These are phyloP conservation scores for Plectosphaerella sp. DNA, from an alignment of 2,329 filamentous ascomycete species.

Conservation along the genomic window DNA sequence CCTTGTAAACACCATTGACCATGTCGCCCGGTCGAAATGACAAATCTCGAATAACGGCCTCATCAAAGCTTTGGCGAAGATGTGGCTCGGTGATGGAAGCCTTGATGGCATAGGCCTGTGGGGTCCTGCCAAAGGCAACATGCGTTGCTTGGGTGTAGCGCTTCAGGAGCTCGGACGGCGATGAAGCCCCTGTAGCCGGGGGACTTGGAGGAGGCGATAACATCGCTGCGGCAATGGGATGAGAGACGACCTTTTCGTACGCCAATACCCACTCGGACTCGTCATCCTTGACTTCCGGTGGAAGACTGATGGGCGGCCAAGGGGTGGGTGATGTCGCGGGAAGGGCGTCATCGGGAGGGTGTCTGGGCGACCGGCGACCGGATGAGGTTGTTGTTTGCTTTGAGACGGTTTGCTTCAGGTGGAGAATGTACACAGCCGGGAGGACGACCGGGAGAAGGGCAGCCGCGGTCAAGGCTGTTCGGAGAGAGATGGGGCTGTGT, in stretches of 20 bases:
- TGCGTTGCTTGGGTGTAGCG: constrained; percentile 22
- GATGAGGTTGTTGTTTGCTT: not conserved
- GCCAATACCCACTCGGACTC: constrained; percentile 18
- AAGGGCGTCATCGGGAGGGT: not conserved
- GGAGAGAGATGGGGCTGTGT: not conserved
- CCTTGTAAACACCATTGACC: constrained; percentile 25
- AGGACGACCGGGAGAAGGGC: constrained; percentile 1
- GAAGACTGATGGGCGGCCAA: constrained; percentile 9
- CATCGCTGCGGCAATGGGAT: not conserved
- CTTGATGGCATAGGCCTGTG: constrained; percentile 24
- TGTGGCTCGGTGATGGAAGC: constrained; percentile 14
- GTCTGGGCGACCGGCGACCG: not conserved
- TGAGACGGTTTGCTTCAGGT: not conserved
- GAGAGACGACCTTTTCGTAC: constrained; percentile 19
- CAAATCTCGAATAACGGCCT: constrained; percentile 14
- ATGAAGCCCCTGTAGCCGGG: not conserved
- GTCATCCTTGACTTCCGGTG: constrained; percentile 13
- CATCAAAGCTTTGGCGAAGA: constrained; percentile 17
- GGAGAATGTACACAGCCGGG: not conserved
- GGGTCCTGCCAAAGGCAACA: constrained; percentile 24
- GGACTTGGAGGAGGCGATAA: not conserved
- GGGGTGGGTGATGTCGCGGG: not conserved
- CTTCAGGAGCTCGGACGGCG: constrained; percentile 15
- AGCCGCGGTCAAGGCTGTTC: not conserved
- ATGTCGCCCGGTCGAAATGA: constrained; percentile 20